Evolutionary conservation across 1,284 basidiomycete species (phyloP).

Genomic region (Boletellus deceptivus): DNA sequence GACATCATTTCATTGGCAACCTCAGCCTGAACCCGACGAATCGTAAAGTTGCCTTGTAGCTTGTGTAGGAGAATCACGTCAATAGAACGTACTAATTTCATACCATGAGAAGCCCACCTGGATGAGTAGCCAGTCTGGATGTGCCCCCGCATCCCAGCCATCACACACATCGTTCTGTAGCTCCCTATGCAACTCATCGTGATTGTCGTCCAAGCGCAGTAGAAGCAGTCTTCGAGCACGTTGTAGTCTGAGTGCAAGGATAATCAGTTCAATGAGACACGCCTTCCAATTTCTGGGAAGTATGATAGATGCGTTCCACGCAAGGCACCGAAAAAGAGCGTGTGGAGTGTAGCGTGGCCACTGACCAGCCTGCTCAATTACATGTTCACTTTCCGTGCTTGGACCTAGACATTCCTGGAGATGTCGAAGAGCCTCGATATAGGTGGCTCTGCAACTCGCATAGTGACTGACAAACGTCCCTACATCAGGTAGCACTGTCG

Average conservation of each 20-base stretch:
- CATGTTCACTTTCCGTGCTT: neutral
- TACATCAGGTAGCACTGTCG: neutral
- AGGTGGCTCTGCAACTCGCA: neutral
- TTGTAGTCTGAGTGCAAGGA: slow-evolving; percentile 33
- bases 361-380: neutral
- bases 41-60: neutral
- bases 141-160: slow-evolving; percentile 10
- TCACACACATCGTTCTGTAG: slow-evolving; percentile 23
- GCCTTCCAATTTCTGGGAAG: slow-evolving; percentile 27
- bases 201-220: neutral
- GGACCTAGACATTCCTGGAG: neutral
- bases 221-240: slow-evolving; percentile 23
- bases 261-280: slow-evolving; percentile 27
- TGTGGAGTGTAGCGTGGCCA: neutral
- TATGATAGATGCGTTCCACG: neutral
- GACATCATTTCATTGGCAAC: neutral
- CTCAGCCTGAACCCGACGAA: neutral
- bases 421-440: neutral
- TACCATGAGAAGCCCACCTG: slow-evolving; percentile 31
- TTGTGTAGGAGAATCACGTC: neutral
- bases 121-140: slow-evolving; percentile 44
- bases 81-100: neutral
- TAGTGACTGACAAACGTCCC: neutral
- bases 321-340: neutral
- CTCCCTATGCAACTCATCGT: slow-evolving; percentile 36